These are phyloP conservation scores for Didymella segeticola DNA, from an alignment of 2,329 filamentous ascomycete species.

Conservation along the genomic window DNA sequence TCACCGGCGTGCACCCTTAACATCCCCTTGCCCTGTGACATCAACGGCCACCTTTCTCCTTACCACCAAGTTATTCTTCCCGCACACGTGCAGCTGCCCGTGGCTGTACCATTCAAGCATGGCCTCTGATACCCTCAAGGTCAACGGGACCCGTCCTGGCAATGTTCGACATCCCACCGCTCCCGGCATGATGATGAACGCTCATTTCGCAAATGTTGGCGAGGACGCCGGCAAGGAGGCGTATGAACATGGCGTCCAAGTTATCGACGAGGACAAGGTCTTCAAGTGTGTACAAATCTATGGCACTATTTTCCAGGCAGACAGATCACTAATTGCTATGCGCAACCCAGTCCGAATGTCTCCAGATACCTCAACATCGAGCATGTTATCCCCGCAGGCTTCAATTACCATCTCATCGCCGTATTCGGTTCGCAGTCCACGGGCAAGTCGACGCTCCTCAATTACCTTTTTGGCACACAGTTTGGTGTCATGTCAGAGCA, in stretches of 20 bases:
- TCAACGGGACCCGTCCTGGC: constrained; percentile 46
- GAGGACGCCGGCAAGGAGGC: constrained; percentile 69
- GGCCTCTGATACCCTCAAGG: constrained; percentile 39
- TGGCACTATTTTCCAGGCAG: neutral
- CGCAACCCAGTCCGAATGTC: constrained; percentile 69
- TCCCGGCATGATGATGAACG: constrained; percentile 68
- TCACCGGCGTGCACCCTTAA: constrained; percentile 28
- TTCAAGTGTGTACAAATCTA: constrained; percentile 76
- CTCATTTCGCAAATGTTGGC: constrained; percentile 76
- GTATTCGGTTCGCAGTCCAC: constrained; percentile 99
- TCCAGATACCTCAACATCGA: constrained; percentile 82
- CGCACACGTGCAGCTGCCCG: constrained; percentile 37
- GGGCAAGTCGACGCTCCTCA: constrained; percentile 95
- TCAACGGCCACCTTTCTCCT: constrained; percentile 45
- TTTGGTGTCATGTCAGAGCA: constrained; percentile 98
- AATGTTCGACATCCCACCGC: constrained; percentile 51
- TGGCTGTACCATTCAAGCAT: constrained; percentile 33
- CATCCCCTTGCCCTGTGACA: constrained; percentile 45
- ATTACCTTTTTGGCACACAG: constrained; percentile 91
- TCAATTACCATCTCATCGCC: constrained; percentile 99
- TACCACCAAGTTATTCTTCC: constrained; percentile 43
- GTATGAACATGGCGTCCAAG: constrained; percentile 94
- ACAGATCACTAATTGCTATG: constrained; percentile 27
- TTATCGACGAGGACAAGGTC: constrained; percentile 93
- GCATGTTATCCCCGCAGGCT: constrained; percentile 84